Evolutionary conservation across 2,329 filamentous ascomycete species (phyloP), one percentile per base, ranked within the genome.

Genomic region (Helotiales sp.): DNA sequence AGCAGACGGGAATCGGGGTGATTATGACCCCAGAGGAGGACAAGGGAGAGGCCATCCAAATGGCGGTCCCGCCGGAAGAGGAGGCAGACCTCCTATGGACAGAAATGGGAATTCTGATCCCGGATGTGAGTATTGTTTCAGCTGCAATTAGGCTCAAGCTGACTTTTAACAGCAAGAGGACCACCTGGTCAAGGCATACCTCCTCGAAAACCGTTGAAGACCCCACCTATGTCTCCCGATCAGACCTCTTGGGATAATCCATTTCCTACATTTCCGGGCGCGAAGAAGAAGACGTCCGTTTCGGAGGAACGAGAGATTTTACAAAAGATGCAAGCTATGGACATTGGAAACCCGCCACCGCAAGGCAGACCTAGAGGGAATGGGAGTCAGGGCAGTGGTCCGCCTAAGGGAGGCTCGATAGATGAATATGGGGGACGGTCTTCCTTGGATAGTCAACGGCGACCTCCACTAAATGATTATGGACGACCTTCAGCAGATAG

Each of bases 201-300:
- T 22, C 58, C 58, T n/a, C 70, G 72, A 63, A 75, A 71, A 66
- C 70, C 73, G 24, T 49, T 75, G 30, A 74, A 77, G 67, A 72
- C 73, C 62, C 75, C 76, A 22, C 79, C 78, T 3, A 77, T 77
- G 57, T 81, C 79, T 37, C 78, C 81, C 52, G 77, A 79, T 49
- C 74, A 72, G 28, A 63, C 77, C 45, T 69, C 78, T 30, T 85
- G 80, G 76, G 84, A 86, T 65, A 83, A 81, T 70, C 83, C 83
- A 2, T 85, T 85, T 64, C 83, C 83, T 28, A 74, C 79, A 5
- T 83, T 80, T 59, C 77, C 77, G 76, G 68, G 79, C 72, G 71
- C 75, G 70, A 69, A 78, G 74, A 75, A 80, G 76, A 84, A 74
- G 76, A 78, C 68, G 71, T 76, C 64, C 77, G 79, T 78, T 75